Evolutionary conservation across 2,329 filamentous ascomycete species (phyloP).

Genomic region (Cladosporium sp.): DNA sequence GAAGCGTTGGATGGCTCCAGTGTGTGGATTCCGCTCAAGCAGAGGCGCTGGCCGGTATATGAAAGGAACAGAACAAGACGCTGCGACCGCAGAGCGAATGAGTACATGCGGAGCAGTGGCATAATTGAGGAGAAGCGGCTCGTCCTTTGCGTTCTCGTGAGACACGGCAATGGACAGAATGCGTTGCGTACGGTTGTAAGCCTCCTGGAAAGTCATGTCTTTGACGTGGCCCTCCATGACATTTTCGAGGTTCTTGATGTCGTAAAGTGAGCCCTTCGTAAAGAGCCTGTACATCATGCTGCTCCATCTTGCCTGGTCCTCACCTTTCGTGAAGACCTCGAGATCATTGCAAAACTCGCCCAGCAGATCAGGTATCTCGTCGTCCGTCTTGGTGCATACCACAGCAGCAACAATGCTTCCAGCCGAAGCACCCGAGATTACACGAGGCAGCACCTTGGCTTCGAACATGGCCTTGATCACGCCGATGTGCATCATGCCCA

Average conservation of each 20-base stretch:
- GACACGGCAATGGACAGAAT: slow-evolving; percentile 95
- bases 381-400: slow-evolving; percentile 71
- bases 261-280: slow-evolving; percentile 79
- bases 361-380: slow-evolving; percentile 68
- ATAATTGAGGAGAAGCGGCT: slow-evolving; percentile 68
- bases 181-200: slow-evolving; percentile 87
- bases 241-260: slow-evolving; percentile 73
- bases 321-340: slow-evolving; percentile 64
- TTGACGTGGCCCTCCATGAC: slow-evolving; percentile 80
- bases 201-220: slow-evolving; percentile 91
- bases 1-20: slow-evolving; percentile 55
- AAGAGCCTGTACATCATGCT: slow-evolving; percentile 45
- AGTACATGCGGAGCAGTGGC: slow-evolving; percentile 90
- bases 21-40: slow-evolving; percentile 78
- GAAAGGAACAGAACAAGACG: slow-evolving; percentile 87
- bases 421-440: slow-evolving; percentile 83
- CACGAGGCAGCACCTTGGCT: slow-evolving; percentile 69
- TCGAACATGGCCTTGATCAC: slow-evolving; percentile 79
- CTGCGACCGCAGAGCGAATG: slow-evolving; percentile 95
- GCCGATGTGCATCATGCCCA: slow-evolving; percentile 89
- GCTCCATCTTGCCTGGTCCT: slow-evolving; percentile 46
- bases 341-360: slow-evolving; percentile 74
- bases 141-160: slow-evolving; percentile 70
- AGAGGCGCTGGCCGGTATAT: slow-evolving; percentile 77
- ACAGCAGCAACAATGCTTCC: slow-evolving; percentile 82